A percentile compares a stretch with the other conserved stretches of the same genome.
These are phyloP conservation scores for Penicillium waksmanii DNA, from an alignment of 495 filamentous ascomycete species.

Conservation along the genomic window DNA sequence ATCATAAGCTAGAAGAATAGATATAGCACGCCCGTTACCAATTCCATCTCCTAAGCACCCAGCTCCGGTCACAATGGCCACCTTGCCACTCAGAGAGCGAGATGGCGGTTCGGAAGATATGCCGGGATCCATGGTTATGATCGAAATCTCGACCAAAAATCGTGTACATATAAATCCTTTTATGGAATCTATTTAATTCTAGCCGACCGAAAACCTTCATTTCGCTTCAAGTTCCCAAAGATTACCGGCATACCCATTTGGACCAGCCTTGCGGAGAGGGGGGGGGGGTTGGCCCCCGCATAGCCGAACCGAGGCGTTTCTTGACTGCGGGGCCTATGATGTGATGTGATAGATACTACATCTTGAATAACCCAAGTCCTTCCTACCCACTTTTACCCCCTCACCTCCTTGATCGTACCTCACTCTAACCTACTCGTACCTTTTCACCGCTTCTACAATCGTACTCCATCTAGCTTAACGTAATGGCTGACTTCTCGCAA, in stretches of 20 bases:
- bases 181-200: neutral
- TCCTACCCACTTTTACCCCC: too few relatives aligned
- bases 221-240: constrained; percentile 1
- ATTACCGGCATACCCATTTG: constrained; percentile 11
- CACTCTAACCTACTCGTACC: neutral
- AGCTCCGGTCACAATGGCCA: constrained; percentile 64
- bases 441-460: neutral
- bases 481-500: constrained; percentile 46
- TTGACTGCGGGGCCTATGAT: constrained; percentile 4
- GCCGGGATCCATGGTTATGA: constrained; percentile 23
- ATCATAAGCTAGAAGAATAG: constrained; percentile 59
- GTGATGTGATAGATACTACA: neutral
- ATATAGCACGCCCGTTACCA: constrained; percentile 62
- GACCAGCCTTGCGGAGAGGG: constrained; percentile 20
- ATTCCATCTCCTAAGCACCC: constrained; percentile 56
- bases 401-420: neutral
- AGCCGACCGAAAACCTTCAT: too few relatives aligned
- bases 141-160: constrained; percentile 3
- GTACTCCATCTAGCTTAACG: neutral
- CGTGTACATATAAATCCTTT: neutral
- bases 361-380: neutral
- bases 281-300: constrained; percentile 10
- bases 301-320: constrained; percentile 31
- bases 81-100: constrained; percentile 44
- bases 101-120: constrained; percentile 29